A percentile compares a stretch with the other conserved stretches of the same genome.
phyloP scores from a whole-genome alignment of 306 rosid species.

The Acacia confusa region DNA sequence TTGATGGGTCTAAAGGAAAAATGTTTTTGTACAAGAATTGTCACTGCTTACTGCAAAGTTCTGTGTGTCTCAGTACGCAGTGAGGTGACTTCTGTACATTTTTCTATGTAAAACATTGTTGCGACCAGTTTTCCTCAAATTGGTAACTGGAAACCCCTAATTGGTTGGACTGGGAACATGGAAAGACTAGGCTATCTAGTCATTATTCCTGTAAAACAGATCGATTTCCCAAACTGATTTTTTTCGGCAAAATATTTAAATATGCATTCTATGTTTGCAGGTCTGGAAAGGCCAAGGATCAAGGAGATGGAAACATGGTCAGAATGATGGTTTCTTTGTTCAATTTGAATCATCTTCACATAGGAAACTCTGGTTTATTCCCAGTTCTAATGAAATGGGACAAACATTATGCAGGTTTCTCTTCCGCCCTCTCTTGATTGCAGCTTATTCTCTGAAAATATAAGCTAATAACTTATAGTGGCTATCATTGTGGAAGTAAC shows the following conservation, averaged over 20 bases:
- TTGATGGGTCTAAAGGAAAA: conserved; percentile 1
- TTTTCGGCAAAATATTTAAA: conserved; percentile 1
- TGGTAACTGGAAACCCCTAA: neutral
- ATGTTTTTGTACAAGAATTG: conserved; percentile 15
- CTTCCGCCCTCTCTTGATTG: conserved; percentile 30
- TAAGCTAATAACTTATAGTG: neutral
- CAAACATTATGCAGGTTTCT: conserved; percentile 87
- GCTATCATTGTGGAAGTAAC: neutral
- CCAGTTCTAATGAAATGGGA: conserved; percentile 84
- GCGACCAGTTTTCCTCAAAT: neutral
- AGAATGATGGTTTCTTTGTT: conserved; percentile 85
- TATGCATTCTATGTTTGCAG: conserved; percentile 43
- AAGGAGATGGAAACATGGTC: conserved; percentile 94
- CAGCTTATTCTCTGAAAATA: neutral
- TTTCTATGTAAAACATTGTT: neutral
- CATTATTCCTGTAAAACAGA: neutral
- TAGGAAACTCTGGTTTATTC: conserved; percentile 86
- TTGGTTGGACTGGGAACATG: neutral
- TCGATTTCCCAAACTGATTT: neutral
- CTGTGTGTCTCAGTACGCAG: neutral
- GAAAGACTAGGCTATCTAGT: neutral
- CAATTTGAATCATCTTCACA: conserved; percentile 80
- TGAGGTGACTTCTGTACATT: neutral
- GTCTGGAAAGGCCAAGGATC: conserved; percentile 99
- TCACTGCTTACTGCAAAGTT: conserved; percentile 3